Evolutionary conservation across 2,329 filamentous ascomycete species (phyloP), one percentile per base, ranked within the genome.

Genomic region (Myriosclerotinia curreyana): DNA sequence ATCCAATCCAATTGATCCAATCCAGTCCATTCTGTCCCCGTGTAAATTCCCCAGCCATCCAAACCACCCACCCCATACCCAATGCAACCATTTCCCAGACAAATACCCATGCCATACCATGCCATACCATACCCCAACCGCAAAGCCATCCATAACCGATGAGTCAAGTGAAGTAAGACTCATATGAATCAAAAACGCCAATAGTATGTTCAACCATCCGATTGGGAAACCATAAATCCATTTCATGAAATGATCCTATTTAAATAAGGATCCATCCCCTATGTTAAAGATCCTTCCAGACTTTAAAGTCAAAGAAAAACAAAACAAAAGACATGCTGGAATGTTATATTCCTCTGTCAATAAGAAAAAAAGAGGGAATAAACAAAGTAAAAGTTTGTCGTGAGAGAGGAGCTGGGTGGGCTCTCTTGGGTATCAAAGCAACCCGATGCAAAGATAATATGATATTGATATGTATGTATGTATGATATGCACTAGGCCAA

Each of bases 361-460:
- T 34, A 46, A 44, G 46, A 63, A 51, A 50, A 65, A n/a, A n/a
- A n/a, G n/a, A n/a, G n/a, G n/a, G 22, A 64, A 48, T 46, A 62
- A 54, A 46, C 40, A 62, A 55, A 38, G 46, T 20, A 50, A 49
- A 54, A 62, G 28, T 28, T 36, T 34, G 51, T 64, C 64, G 62
- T 56, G 65, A 65, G 68, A 71, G 69, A 71, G 69, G 71, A 73
- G 71, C 71, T 72, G 71, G 71, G 71, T 67, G 66, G 69, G 71
- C 70, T 72, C 71, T 62, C 60, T 62, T 69, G 71, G 71, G 71
- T 72, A 73, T 72, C 70, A 69, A 67, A 66, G 66, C 60, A 65
- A 68, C 71, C 71, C 71, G 67, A 73, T 72, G 69, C 70, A 71
- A 69, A 70, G 40, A 55, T 60, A 38, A 62, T 46, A 48, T 46